A percentile compares a stretch with the other conserved stretches of the same genome.
Conservation (phyloP, 192 early-diverging fungal genomes). For the Backusella luteola region DNA sequence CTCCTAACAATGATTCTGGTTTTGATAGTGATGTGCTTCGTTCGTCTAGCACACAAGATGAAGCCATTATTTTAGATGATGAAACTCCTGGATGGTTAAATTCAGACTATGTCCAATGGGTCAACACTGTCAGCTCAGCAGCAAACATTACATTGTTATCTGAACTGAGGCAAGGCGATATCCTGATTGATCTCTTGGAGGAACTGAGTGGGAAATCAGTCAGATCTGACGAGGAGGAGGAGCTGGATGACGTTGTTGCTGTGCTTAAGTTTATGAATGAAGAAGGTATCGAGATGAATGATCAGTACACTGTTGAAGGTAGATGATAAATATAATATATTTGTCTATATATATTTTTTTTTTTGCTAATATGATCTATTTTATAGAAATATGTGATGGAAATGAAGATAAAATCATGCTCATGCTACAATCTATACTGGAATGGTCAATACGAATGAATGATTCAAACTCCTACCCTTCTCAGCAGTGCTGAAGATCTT, state of each 20-base stretch:
- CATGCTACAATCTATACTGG: slow-evolving; percentile 32
- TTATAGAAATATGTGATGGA: slow-evolving; percentile 35
- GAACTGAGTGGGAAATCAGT: slow-evolving; percentile 46
- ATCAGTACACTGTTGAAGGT: slow-evolving; percentile 51
- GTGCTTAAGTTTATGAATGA: slow-evolving; percentile 57
- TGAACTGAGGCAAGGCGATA: slow-evolving; percentile 46
- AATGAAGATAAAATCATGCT: slow-evolving; percentile 39
- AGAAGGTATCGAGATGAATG: slow-evolving; percentile 46
- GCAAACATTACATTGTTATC: slow-evolving; percentile 32
- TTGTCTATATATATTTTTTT: neutral
- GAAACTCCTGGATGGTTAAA: slow-evolving; percentile 20
- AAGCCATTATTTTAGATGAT: neutral
- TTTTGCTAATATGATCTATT: neutral
- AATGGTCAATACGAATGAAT: slow-evolving; percentile 10
- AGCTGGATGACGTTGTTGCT: slow-evolving; percentile 49
- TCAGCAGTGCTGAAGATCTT: slow-evolving; percentile 4
- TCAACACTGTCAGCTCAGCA: slow-evolving; percentile 35
- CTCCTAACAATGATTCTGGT: slow-evolving; percentile 13
- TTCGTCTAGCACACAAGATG: neutral
- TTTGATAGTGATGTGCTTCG: slow-evolving; percentile 10
- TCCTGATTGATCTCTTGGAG: slow-evolving; percentile 47
- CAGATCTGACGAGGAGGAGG: slow-evolving; percentile 36
- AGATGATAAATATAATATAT: neutral
- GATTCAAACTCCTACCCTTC: neutral
- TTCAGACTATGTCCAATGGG: slow-evolving; percentile 48